Base-by-base conservation (phyloP, 768 basidiomycete genomes). In the Podaxis carcinomalis region DNA sequence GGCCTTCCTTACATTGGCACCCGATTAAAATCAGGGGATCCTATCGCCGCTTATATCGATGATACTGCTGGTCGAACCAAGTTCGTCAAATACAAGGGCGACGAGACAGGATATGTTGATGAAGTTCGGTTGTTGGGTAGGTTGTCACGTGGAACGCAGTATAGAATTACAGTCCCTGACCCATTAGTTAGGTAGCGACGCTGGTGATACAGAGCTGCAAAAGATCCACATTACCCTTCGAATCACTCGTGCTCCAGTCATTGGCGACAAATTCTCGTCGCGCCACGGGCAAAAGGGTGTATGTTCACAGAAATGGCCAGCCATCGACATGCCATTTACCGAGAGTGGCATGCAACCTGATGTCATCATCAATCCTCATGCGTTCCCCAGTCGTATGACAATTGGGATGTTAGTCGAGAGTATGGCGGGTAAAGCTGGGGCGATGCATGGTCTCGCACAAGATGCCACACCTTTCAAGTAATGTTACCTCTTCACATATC, bases 371-470 rank as follows among this genome's bases (percentile, higher is more conserved):
- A 99, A 99, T 75, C 97, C 97, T 37, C 97, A 99, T 72, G 97
- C 97, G 14, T 99, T 99, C 81, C 97, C 97, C 1, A 92, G 89
- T 80, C 92, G 97, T 67, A 99, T 99, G 97, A 99, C 97, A 1
- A 99, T 99, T 68, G 97, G 97, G 62, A 99, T 99, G 97, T 88
- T 99, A 72, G 94, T 99, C 61, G 97, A 99, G 80, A 96, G 93
- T 75, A 88, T 98, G 87, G 97, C 97, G 0, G 97, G 97, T n/a
- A 99, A 99, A 74, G 91, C 97, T 1, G 97, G 97, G 61, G 91
- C 96, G 6, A 92, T 98, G 92, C 97, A 98, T 67, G 97, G 97
- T 46, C 80, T 99, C 23, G 95, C 97, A 13, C 97, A 99, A 72
- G 97, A 99, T 75, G 97, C 93, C 13, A 98, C 97, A 19, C 97